Evolutionary conservation across 371 early-diverging fungal species (phyloP), one percentile per base, ranked within the genome.

Genomic region (Mortierella sp.): DNA sequence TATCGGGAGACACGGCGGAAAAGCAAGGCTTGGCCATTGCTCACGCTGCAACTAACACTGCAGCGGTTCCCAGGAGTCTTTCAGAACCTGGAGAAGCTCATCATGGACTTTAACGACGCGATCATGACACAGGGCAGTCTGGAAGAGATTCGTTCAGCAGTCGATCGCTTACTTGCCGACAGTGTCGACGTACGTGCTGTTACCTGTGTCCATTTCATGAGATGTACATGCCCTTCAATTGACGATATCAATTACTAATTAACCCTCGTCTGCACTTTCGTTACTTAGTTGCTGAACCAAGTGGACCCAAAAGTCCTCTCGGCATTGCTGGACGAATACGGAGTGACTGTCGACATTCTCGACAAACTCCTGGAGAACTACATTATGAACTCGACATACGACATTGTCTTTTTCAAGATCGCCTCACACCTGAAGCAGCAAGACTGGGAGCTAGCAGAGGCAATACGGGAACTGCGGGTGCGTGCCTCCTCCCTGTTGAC

Each of bases 331-430:
- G 80, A 88, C 44, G 80, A 81, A 58, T 78, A 80, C 55, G 60
- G 72, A 44, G 75, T 72, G 10, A 77, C 78, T 29, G 74, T 75
- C 8, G 56, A 76, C 29, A 75, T 35, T 29, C 75, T 90, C 27
- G 88, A 88, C 41, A 83, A 83, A 7, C 82, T 89, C 4, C 84
- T 88, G 78, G 91, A 92, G 81, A 90, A 88, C 60, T 84, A 91
- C 73, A 78, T 93, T 21, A 90, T 91, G 92, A 92, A 93, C 70
- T 83, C 89, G 27, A 91, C 89, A 3, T 93, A 93, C 60, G 93
- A 93, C 72, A 89, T 92, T 48, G 88, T 90, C 1, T 93, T 93
- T 72, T 93, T 91, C 84, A 90, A 89, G 58, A 89, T 93, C 75
- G 89, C 91, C 0, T 88, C 89, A 48, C 71, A 89, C 24, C 70